Base-by-base conservation (phyloP, 169 alveolate species). In the Cryptosporidium viatorum region DNA sequence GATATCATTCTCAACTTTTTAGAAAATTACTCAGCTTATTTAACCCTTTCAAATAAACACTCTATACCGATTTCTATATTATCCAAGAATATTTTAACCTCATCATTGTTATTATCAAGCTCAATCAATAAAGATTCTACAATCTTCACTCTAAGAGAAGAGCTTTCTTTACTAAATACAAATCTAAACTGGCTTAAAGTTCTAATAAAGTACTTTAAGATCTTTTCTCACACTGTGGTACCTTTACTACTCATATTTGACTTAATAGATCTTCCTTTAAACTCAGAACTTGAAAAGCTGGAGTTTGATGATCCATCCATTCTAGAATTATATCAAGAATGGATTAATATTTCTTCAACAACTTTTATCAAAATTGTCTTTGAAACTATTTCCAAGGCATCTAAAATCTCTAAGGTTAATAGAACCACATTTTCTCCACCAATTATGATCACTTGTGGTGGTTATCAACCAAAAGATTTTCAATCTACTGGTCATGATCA, bases 211-310 rank as follows among this genome's bases (percentile, higher is more conserved):
- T 80, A 62, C 23, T 65, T 59, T 59, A 60, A 80, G 26, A 37
- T 43, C 10, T 80, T 80, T 41, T 80, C 89, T 14, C 69, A 26
- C 7, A 9, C 68, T 5, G 37, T 80, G 6, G 71, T 70, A 8
- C 89, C 89, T 65, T 26, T 80, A n/a, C 52, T 80, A n/a, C 18
- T 80, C 1, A 26, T 80, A 3, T 43, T 60, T 80, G 89, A 80
- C 10, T 23, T 80, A 18, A 31, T 80, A 29, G 68, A 26, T 26
- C 29, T 80, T 10, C 80, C 89, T 18, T 26, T 73, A 2, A 55
- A 73, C 29, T 73, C 55, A 3, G 70, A 73, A 1, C 35, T 55
- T 33, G 37, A 58, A 43, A 59, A 73, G 21, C 55, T 21, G 0
- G 70, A 37, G 23, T 52, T 73, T 35, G 71, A 65, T 51, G 48